Evolutionary conservation across 805 yeast genomes (phyloP).

Genomic region (Zygoascus flipseniorum): DNA sequence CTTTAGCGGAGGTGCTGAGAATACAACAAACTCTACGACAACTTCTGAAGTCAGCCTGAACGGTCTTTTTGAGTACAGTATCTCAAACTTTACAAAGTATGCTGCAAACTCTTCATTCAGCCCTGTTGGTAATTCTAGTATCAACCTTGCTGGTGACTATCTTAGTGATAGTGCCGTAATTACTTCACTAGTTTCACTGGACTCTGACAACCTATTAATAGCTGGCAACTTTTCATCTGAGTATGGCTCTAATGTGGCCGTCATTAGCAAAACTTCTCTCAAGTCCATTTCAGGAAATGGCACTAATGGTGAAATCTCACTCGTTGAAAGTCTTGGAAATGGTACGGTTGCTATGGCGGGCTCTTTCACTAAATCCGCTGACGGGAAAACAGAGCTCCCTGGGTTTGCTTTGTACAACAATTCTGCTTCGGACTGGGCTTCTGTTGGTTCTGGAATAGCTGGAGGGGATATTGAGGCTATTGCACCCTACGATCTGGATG

Average conservation of each 20-base stretch:
- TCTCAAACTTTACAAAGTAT: conserved; percentile 49
- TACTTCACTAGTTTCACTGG: conserved; percentile 24
- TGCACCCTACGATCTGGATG: conserved; percentile 18
- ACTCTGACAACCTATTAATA: conserved; percentile 31
- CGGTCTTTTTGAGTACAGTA: conserved; percentile 77
- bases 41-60: conserved; percentile 34
- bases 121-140: conserved; percentile 41
- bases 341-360: conserved; percentile 41
- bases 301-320: conserved; percentile 32
- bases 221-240: conserved; percentile 38
- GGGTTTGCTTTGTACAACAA: conserved; percentile 15
- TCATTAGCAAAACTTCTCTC: conserved; percentile 6
- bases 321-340: conserved; percentile 24
- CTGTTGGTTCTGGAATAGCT: conserved; percentile 16
- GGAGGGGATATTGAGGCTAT: conserved; percentile 14
- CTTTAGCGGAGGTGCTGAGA: conserved; percentile 11
- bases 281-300: conserved; percentile 30
- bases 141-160: conserved; percentile 31
- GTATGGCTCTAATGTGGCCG: conserved; percentile 5
- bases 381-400: conserved; percentile 3
- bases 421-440: conserved; percentile 8
- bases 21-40: conserved; percentile 13
- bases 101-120: conserved; percentile 23
- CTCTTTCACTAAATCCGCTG: conserved; percentile 29
- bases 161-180: conserved; percentile 37